phyloP scores from a whole-genome alignment of 2,329 filamentous ascomycete species.

The Cyclaneusma minus region DNA sequence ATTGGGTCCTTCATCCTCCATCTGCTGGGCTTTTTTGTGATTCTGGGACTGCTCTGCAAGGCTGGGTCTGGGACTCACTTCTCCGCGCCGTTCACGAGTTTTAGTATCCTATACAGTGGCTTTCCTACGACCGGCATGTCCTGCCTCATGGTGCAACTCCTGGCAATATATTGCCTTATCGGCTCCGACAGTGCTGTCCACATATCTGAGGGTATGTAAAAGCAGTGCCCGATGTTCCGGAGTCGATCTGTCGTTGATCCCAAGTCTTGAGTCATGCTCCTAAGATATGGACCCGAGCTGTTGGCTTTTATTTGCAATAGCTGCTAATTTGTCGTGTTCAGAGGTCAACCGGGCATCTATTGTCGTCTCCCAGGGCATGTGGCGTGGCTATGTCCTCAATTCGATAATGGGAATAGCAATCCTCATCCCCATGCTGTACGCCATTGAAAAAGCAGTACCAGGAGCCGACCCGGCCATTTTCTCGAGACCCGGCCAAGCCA shows the following conservation, averaged over 20 bases:
- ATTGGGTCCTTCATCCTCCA: constrained; percentile 27
- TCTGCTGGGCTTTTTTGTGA: constrained; percentile 25
- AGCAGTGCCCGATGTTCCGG: too few species aligned
- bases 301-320: too few species aligned
- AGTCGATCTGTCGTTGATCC: too few species aligned
- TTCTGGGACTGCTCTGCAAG: constrained; percentile 23
- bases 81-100: constrained; percentile 16
- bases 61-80: constrained; percentile 13
- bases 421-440: constrained; percentile 18
- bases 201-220: constrained; percentile 34
- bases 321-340: too few species aligned
- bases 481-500: constrained; percentile 18
- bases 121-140: constrained; percentile 19
- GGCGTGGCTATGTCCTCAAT: constrained; percentile 29
- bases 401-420: constrained; percentile 27
- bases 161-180: constrained; percentile 13
- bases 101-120: constrained; percentile 17
- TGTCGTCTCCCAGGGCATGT: constrained; percentile 30
- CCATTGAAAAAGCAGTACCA: too few species aligned
- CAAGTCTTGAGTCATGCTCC: too few species aligned
- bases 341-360: constrained; percentile 30
- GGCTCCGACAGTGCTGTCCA: constrained; percentile 15
- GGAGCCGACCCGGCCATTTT: constrained; percentile 17
- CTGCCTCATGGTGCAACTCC: constrained; percentile 22
- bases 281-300: too few species aligned